These are phyloP conservation scores for Fagus crenata DNA, from an alignment of 306 rosid genomes.

Conservation along the genomic window DNA sequence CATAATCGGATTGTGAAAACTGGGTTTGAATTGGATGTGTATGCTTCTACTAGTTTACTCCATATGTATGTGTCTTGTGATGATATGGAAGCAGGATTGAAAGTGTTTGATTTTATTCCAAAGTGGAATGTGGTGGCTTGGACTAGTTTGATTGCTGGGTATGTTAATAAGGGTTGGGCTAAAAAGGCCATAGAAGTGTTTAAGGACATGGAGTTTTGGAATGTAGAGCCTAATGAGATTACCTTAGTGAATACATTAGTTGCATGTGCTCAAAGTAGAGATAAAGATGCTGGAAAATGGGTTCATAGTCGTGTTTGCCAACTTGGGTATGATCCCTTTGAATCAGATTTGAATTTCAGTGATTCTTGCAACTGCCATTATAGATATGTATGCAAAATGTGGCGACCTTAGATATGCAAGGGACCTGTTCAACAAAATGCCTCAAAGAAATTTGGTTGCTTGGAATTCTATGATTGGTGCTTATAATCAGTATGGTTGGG, in stretches of 20 bases:
- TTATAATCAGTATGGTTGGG: constrained; percentile 53
- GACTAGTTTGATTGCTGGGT: constrained; percentile 72
- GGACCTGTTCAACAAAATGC: constrained; percentile 62
- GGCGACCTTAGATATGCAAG: constrained; percentile 63
- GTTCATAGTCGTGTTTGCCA: constrained; percentile 44
- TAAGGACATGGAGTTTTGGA: constrained; percentile 46
- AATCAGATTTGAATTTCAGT: constrained; percentile 23
- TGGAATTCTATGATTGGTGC: constrained; percentile 73
- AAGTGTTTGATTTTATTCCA: constrained; percentile 66
- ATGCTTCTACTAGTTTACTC: constrained; percentile 59
- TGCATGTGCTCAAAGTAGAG: constrained; percentile 68
- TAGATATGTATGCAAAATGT: constrained; percentile 79
- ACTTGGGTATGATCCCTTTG: constrained; percentile 66
- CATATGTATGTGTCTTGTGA: constrained; percentile 54
- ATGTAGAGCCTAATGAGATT: constrained; percentile 67
- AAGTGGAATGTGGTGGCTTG: constrained; percentile 80
- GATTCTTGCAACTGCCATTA: constrained; percentile 65
- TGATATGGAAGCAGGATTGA: constrained; percentile 39
- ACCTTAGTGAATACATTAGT: constrained; percentile 66
- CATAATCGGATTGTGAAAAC: constrained; percentile 57
- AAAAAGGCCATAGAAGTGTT: constrained; percentile 50
- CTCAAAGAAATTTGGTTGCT: constrained; percentile 52
- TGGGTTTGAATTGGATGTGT: constrained; percentile 58
- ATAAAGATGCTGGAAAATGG: constrained; percentile 56
- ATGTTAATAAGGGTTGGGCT: constrained; percentile 35